phyloP scores from a whole-genome alignment of 164 flowering plant species.

The Berberis thunbergii region DNA sequence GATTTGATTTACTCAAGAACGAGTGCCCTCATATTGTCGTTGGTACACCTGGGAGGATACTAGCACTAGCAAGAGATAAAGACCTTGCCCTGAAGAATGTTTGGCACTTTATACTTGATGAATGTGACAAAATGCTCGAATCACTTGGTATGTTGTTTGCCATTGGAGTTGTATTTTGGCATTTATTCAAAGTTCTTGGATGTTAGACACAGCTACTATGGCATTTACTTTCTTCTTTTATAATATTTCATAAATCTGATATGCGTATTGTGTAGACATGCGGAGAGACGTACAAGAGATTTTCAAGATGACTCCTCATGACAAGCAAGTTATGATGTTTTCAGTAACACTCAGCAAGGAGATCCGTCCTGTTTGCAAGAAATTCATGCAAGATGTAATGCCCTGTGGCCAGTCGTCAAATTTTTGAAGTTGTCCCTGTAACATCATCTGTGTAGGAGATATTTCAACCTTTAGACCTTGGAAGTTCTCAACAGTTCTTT shows the following conservation, averaged over 20 bases:
- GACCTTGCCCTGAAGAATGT: constrained; percentile 85
- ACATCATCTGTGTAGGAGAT: constrained; percentile 21
- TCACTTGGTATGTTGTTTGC: constrained; percentile 61
- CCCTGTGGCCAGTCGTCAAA: constrained; percentile 47
- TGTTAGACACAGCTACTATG: neutral
- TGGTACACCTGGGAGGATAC: constrained; percentile 93
- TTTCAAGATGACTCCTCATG: constrained; percentile 98
- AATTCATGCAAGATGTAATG: constrained; percentile 99
- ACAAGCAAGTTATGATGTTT: constrained; percentile 99
- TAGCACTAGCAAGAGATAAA: constrained; percentile 81
- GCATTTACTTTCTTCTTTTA: neutral
- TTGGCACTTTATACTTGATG: constrained; percentile 96
- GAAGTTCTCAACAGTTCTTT: constrained; percentile 10
- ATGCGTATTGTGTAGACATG: constrained; percentile 58
- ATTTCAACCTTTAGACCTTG: constrained; percentile 2
- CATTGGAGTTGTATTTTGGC: neutral
- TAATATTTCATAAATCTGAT: neutral
- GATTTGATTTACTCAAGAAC: constrained; percentile 82
- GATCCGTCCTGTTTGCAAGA: constrained; percentile 98
- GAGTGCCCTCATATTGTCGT: constrained; percentile 98
- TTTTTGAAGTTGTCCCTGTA: constrained; percentile 35
- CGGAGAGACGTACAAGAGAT: constrained; percentile 98
- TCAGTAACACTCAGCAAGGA: constrained; percentile 99
- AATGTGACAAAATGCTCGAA: constrained; percentile 99
- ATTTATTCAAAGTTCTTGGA: neutral